phyloP scores from a whole-genome alignment of 2,329 filamentous ascomycete genomes.

The Arthroderma sp. region DNA sequence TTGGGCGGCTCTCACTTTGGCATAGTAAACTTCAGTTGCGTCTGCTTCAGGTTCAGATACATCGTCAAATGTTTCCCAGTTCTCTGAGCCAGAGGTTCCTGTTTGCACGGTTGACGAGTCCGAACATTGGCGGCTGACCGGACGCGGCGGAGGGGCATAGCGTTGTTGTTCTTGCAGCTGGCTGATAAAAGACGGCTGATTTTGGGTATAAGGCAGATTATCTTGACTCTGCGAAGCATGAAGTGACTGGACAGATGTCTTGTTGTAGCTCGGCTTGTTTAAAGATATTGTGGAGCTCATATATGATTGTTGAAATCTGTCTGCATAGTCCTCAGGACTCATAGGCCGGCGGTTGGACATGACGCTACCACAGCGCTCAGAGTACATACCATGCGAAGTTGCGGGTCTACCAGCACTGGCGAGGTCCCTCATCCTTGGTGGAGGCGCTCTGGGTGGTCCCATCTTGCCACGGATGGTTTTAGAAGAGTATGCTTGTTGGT shows the following conservation, averaged over 20 bases:
- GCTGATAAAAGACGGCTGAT: conserved; percentile 4
- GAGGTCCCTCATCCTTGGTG: conserved; percentile 86
- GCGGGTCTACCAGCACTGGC: conserved; percentile 40
- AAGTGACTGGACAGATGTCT: conserved; percentile 30
- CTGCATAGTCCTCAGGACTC: conserved; percentile 72
- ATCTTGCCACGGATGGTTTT: conserved; percentile 36
- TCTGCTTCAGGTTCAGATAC: conserved; percentile 63
- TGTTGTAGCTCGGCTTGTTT: conserved; percentile 26
- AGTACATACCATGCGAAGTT: conserved; percentile 15
- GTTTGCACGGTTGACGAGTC: conserved; percentile 55
- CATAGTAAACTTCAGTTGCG: conserved; percentile 64
- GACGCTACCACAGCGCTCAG: conserved; percentile 38
- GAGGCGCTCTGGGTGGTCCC: conserved; percentile 52
- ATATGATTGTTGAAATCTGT: conserved; percentile 39
- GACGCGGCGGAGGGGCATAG: conserved; percentile 16
- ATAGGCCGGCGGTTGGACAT: conserved; percentile 41
- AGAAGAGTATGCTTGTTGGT: conserved; percentile 22
- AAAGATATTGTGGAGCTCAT: conserved; percentile 32
- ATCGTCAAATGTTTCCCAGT: conserved; percentile 95
- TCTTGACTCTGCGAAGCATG: conserved; percentile 25
- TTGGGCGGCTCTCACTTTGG: conserved; percentile 57
- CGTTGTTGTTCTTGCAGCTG: conserved; percentile 6
- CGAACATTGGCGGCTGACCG: conserved; percentile 52
- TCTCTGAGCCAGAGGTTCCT: conserved; percentile 68
- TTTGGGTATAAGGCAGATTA: conserved; percentile 18